Evolutionary conservation across 139 green algal genomes (phyloP).

Genomic region (Coccomyxa sp.): DNA sequence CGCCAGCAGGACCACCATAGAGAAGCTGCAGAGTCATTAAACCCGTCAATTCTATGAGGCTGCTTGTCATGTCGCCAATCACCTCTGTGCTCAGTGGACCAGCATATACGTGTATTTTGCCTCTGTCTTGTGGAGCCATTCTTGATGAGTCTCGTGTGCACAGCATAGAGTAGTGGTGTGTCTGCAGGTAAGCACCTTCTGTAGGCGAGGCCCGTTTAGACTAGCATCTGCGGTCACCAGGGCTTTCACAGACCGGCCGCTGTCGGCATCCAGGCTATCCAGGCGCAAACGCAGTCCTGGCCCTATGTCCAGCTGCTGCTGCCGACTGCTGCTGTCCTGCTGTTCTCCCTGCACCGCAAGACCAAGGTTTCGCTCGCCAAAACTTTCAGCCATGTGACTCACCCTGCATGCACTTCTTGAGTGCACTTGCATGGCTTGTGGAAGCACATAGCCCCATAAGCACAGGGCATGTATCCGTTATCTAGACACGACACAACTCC

Average conservation of each 20-base stretch:
- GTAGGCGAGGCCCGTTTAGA: no score
- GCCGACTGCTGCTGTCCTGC: no score
- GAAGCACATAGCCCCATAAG: not conserved
- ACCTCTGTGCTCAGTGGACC: not conserved
- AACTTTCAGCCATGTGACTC: no score
- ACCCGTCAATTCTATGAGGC: not conserved
- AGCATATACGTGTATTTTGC: not conserved
- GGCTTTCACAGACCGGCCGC: no score
- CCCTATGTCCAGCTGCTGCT: no score
- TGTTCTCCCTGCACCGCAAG: no score
- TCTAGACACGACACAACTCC: not conserved
- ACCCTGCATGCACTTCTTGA: not conserved
- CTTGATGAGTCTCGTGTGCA: not conserved
- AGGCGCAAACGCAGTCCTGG: no score
- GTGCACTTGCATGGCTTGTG: not conserved
- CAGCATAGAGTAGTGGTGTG: no score
- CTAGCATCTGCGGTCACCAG: no score
- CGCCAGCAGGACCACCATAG: not conserved
- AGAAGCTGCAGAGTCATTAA: not conserved
- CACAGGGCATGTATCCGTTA: not conserved
- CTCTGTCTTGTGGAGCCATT: not conserved
- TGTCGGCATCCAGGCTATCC: no score
- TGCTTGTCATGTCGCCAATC: not conserved
- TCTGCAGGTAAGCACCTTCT: no score
- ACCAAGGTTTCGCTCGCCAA: no score